Evolutionary conservation across 2,329 filamentous ascomycete genomes (phyloP), one percentile per base, ranked within the genome.

Genomic region (Blastomyces silverae): DNA sequence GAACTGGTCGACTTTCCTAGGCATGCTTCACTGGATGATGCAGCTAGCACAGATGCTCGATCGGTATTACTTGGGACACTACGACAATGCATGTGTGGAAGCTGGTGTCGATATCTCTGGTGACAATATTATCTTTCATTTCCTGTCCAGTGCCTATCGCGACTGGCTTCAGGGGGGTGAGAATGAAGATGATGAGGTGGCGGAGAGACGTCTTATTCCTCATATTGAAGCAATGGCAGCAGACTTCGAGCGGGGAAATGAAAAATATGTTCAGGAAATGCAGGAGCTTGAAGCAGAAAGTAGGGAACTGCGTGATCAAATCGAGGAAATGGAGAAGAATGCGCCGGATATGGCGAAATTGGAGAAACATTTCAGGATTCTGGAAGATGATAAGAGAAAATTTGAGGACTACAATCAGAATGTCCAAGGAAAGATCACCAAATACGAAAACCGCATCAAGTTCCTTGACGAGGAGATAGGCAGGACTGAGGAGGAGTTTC

Each of bases 11-110:
- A 94, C 91, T 0, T 97, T 99, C 72, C 81, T 99, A 15, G 94
- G 92, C 0, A 81, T 99, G 75, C 82, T 99, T 61, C 92, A 99
- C 79, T 99, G 94, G 94, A 93, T 99, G 87, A 96, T 99, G 93
- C 92, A 97, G 77, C 81, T 99, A 62, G 91, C 91, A 4, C 88
- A 93, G 70, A 96, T 97, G 88, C 85, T 97, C 73, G 92, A 97
- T 67, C 85, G 89, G 28, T 97, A 92, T 73, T 81, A 85, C 1
- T 77, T 81, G 64, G 89, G 92, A 65, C 86, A 87, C 58, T 99
- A 96, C 75, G 92, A 97, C 69, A 89, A 96, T 62, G 92, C 92
- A 0, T 97, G 92, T 74, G 83, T 89, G 53, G 93, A 97, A 71
- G 88, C 87, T 39, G 94, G 93, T 1, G 85, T 94, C 57, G 94